Percentiles rank a stretch among this genome's conserved stretches.
These are phyloP conservation scores for Perkinsus olseni DNA, from an alignment of 169 alveolate genomes.

Conservation along the genomic window DNA sequence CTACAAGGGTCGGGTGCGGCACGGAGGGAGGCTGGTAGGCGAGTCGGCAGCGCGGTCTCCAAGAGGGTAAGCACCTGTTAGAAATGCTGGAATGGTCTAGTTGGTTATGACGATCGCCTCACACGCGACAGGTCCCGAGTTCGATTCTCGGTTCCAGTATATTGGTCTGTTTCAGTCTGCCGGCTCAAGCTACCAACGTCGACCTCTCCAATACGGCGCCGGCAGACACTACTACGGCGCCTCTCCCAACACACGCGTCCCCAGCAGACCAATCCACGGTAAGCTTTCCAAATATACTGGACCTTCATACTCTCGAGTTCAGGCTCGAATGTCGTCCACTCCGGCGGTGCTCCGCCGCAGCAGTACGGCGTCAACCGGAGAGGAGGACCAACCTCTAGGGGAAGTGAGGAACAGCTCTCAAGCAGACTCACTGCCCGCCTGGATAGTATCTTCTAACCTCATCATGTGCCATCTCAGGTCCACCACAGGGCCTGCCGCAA, in stretches of 20 bases:
- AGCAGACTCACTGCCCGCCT: background rate
- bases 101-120: conserved; percentile 1
- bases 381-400: background rate
- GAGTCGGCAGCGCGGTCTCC: background rate
- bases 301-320: too few relatives aligned
- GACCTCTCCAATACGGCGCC: background rate
- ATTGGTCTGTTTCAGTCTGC: background rate
- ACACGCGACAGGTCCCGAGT: conserved; percentile 1
- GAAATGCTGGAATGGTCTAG: background rate
- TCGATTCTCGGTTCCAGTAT: background rate
- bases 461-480: background rate
- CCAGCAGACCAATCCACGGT: too few relatives aligned
- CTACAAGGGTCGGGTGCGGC: background rate
- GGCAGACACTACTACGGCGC: background rate
- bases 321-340: background rate
- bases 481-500: background rate
- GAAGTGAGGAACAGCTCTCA: background rate
- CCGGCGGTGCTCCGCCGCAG: background rate
- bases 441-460: too few relatives aligned
- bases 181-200: background rate
- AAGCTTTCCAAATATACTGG: too few relatives aligned
- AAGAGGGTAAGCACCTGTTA: background rate
- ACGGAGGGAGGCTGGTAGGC: background rate
- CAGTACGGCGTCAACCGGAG: background rate
- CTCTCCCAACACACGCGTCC: background rate